Conservation (phyloP, 257 asterid genomes). For the Osmanthus fragrans region DNA sequence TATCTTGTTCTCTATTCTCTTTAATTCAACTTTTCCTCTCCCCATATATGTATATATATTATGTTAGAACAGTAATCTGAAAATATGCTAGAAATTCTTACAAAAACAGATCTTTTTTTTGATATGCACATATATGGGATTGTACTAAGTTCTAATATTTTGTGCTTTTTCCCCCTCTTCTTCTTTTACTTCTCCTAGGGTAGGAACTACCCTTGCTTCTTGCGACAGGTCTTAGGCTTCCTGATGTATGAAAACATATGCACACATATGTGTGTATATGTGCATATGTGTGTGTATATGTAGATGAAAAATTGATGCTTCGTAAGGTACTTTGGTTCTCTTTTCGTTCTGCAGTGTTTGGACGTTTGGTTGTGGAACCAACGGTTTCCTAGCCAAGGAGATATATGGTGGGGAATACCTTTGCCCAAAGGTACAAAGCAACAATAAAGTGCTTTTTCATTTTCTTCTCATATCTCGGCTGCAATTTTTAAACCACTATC, state of each 20-base stretch:
- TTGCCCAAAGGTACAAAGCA: background rate
- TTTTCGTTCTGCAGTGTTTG: conserved; percentile 9
- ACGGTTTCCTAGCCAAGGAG: conserved; percentile 23
- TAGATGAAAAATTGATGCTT: conserved; percentile 23
- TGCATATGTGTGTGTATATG: background rate
- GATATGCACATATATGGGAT: conserved; percentile 21
- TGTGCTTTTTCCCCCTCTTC: background rate
- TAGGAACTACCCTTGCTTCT: conserved; percentile 18
- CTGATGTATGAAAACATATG: conserved; percentile 11
- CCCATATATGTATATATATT: conserved; percentile 40
- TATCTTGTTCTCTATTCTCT: conserved; percentile 74
- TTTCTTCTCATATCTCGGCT: too few species aligned
- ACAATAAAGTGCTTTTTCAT: too few species aligned
- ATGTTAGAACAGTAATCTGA: conserved; percentile 6
- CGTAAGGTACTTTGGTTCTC: conserved; percentile 22
- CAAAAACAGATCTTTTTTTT: conserved; percentile 37
- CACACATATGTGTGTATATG: background rate
- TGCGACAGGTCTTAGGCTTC: conserved; percentile 39
- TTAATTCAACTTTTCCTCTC: conserved; percentile 69
- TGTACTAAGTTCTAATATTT: background rate
- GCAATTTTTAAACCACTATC: too few species aligned
- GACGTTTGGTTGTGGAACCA: conserved; percentile 17
- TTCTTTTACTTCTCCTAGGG: conserved; percentile 33
- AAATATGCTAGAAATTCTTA: conserved; percentile 9
- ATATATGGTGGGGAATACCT: background rate